Evolutionary conservation across 2,329 filamentous ascomycete species (phyloP), one percentile per base, ranked within the genome.

Genomic region (Talaromyces albobiverticillius): DNA sequence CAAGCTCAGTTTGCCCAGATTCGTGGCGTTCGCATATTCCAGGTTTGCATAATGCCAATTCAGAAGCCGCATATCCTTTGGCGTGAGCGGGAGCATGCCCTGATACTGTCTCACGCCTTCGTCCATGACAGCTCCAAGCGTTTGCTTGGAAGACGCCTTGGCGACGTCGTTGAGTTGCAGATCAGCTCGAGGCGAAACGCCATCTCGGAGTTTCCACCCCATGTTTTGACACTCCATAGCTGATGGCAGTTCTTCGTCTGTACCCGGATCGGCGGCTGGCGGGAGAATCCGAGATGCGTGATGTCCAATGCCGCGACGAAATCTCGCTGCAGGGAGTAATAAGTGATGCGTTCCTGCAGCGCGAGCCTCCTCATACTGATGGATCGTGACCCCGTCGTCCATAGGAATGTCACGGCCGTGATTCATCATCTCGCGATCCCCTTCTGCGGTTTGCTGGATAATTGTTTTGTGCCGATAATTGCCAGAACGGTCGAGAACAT

Each of bases 1-100:
- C 13, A 99, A 82, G 69, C 93, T 97, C 16, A 99, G 82, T 59
- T 88, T 87, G 60, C 88, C 86, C 52, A 96, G 85, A 60, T 91
- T 95, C 2, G 86, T 89, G 2, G 94, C 94, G 69, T 97, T 99
- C 59, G 93, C 95, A 67, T 99, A 99, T 71, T 99, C 94, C 13
- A 99, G 80, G 67, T 99, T 99, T 60, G 95, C 95, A 69, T 96
- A 88, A 71, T 99, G 95, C 94, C 94, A 99, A 66, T 96, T 99
- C 65, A 97, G 81, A 14, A 99, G 78, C 43, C 94, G 84, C 71
- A 95, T 86, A 65, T 99, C 94, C 66, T 90, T 89, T 1, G 92
- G 83, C 13, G 85, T 89, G 50, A 99, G 75, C 55, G 95, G 87
- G 25, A 97, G 81, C 46, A 99, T 82, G 29, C 82, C 79, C 64